Evolutionary conservation across 352 stramenopile genomes (phyloP).

Genomic region (Phytophthora colocasiae): DNA sequence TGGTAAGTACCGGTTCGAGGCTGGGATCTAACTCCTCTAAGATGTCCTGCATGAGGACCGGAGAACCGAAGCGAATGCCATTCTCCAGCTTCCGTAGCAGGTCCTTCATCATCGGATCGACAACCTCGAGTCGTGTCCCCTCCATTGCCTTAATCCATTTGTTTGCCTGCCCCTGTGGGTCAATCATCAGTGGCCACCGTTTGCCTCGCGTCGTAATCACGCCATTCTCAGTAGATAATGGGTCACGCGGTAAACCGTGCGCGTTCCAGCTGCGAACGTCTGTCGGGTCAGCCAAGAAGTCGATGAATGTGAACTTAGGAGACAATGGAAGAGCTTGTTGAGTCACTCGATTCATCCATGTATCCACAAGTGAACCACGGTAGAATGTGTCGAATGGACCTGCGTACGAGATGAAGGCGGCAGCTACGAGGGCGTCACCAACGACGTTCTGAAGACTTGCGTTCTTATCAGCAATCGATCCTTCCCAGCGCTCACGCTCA

Average conservation of each 20-base stretch:
- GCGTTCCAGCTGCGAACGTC: conserved; percentile 96
- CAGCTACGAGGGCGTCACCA: conserved; percentile 93
- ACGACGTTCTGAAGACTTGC: conserved; percentile 89
- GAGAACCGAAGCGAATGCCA: conserved; percentile 93
- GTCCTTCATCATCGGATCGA: conserved; percentile 96
- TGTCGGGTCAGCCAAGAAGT: conserved; percentile 93
- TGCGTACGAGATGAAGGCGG: conserved; percentile 96
- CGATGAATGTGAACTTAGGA: conserved; percentile 91
- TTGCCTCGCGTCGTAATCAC: conserved; percentile 95
- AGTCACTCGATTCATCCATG: conserved; percentile 91
- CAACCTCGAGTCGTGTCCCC: conserved; percentile 85
- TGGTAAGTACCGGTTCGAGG: conserved; percentile 94
- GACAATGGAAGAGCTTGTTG: conserved; percentile 88
- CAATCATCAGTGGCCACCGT: conserved; percentile 98
- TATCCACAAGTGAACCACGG: conserved; percentile 80
- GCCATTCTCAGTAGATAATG: conserved; percentile 95
- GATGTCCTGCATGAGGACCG: conserved; percentile 96
- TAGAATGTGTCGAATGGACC: conserved; percentile 96
- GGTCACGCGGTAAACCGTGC: conserved; percentile 92
- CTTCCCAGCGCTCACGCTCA: conserved; percentile 95
- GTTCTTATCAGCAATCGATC: conserved; percentile 92
- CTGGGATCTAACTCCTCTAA: conserved; percentile 95
- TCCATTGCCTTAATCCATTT: conserved; percentile 98
- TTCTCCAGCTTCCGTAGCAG: conserved; percentile 94
- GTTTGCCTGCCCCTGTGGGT: conserved; percentile 96